phyloP scores from a whole-genome alignment of 2,329 filamentous ascomycete species.

The Sporothrix humicola region DNA sequence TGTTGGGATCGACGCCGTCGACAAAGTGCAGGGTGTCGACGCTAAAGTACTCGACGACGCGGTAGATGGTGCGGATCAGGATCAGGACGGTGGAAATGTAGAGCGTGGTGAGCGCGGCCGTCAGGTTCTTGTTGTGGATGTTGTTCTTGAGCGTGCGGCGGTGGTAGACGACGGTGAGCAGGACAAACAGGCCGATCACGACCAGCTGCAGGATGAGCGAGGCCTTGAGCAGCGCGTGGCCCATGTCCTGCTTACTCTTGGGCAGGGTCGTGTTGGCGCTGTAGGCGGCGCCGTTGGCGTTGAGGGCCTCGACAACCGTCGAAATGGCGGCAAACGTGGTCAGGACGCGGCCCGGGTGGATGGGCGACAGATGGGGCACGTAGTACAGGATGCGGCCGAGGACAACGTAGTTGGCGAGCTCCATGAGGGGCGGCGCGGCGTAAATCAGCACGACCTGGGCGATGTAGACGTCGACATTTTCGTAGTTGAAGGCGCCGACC shows the following conservation, averaged over 20 bases:
- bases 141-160: slow-evolving; percentile 49
- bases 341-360: slow-evolving; percentile 54
- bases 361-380: slow-evolving; percentile 63
- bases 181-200: slow-evolving; percentile 56
- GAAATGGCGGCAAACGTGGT: slow-evolving; percentile 56
- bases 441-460: slow-evolving; percentile 48
- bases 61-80: slow-evolving; percentile 60
- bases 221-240: slow-evolving; percentile 56
- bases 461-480: slow-evolving; percentile 51
- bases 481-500: slow-evolving; percentile 56
- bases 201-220: slow-evolving; percentile 61
- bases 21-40: slow-evolving; percentile 59
- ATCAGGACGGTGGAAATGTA: slow-evolving; percentile 59
- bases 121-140: slow-evolving; percentile 45
- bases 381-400: slow-evolving; percentile 67
- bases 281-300: slow-evolving; percentile 56
- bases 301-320: slow-evolving; percentile 55
- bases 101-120: slow-evolving; percentile 53
- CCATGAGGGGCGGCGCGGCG: slow-evolving; percentile 59
- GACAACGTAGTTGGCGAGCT: slow-evolving; percentile 68
- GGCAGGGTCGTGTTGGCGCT: slow-evolving; percentile 53
- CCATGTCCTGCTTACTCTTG: slow-evolving; percentile 47
- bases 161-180: slow-evolving; percentile 57
- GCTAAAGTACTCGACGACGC: slow-evolving; percentile 64
- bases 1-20: slow-evolving; percentile 64